Percentiles rank a stretch among this genome's conserved stretches.
These are phyloP conservation scores for Protomyces macrosporus DNA, from an alignment of 1,139 yeast species.

Conservation along the genomic window DNA sequence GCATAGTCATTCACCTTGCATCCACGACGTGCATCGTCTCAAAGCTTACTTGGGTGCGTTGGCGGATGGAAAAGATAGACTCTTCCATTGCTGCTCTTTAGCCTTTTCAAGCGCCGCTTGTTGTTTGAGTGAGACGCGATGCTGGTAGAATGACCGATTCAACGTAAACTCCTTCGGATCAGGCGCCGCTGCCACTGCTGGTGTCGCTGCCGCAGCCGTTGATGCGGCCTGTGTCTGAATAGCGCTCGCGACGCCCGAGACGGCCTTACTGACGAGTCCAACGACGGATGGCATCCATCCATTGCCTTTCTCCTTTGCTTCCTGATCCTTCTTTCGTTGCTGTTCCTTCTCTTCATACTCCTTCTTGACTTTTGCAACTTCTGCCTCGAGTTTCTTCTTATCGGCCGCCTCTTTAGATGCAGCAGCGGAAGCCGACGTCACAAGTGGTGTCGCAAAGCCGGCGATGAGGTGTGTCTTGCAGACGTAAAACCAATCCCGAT, in stretches of 20 bases:
- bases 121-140: constrained; percentile 47
- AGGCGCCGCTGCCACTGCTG: constrained; percentile 36
- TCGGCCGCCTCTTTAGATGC: constrained; percentile 41
- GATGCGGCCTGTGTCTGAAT: constrained; percentile 31
- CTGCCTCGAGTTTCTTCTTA: constrained; percentile 43
- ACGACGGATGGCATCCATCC: not conserved
- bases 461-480: constrained; percentile 65
- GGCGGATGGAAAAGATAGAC: not conserved
- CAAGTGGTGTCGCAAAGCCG: constrained; percentile 55
- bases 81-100: constrained; percentile 27
- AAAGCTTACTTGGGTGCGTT: not conserved
- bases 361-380: constrained; percentile 36
- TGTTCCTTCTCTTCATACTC: constrained; percentile 36
- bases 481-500: constrained; percentile 62
- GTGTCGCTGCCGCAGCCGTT: constrained; percentile 12
- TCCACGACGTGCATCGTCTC: too few species aligned
- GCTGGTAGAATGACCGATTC: constrained; percentile 50
- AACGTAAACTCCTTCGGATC: constrained; percentile 49
- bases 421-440: constrained; percentile 47
- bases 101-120: constrained; percentile 42
- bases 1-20: not conserved
- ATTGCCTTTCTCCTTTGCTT: constrained; percentile 31
- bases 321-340: constrained; percentile 32
- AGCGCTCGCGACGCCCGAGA: not conserved
- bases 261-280: not conserved